Percentiles rank a stretch among this genome's conserved stretches.
These are phyloP conservation scores for Tolypocladium inflatum DNA, from an alignment of 2,329 filamentous ascomycete species.

Conservation along the genomic window DNA sequence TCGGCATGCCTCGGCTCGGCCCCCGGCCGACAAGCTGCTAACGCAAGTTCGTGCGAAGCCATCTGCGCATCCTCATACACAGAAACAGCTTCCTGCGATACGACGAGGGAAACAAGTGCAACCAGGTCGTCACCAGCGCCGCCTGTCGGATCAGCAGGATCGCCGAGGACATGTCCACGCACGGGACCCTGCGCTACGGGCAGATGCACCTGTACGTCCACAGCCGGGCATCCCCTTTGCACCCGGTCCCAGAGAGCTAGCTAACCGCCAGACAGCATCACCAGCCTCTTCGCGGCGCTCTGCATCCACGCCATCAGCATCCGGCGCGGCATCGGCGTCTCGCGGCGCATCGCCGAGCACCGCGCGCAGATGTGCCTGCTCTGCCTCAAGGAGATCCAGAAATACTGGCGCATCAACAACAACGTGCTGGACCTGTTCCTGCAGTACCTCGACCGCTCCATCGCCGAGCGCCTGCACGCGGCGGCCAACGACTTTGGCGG, in stretches of 20 bases:
- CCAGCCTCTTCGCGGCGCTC: slow-evolving; percentile 25
- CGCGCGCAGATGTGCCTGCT: slow-evolving; percentile 27
- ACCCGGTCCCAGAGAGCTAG: not conserved
- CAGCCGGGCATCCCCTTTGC: not conserved
- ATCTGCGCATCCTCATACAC: slow-evolving; percentile 25
- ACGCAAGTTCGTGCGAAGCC: slow-evolving; percentile 9
- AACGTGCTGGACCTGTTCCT: slow-evolving; percentile 27
- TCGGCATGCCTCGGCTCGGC: rapidly evolving
- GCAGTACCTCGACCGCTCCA: slow-evolving; percentile 26
- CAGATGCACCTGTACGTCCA: slow-evolving; percentile 26
- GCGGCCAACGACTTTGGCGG: slow-evolving; percentile 2
- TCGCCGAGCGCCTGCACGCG: slow-evolving; percentile 22
- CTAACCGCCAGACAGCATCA: slow-evolving; percentile 14
- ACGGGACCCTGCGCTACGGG: slow-evolving; percentile 22
- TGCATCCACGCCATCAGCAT: slow-evolving; percentile 28
- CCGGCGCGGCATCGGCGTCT: slow-evolving; percentile 20
- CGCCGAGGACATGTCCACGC: slow-evolving; percentile 26
- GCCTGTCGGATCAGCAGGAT: slow-evolving; percentile 26
- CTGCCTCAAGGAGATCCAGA: slow-evolving; percentile 26
- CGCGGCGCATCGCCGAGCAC: slow-evolving; percentile 24
- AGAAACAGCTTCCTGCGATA: slow-evolving; percentile 21
- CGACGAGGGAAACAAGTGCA: slow-evolving; percentile 15
- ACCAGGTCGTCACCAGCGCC: slow-evolving; percentile 19
- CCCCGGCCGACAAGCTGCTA: too few species aligned
- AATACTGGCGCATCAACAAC: slow-evolving; percentile 31